Conservation (phyloP, 2,329 filamentous ascomycete species). For the Beauveria australis region DNA sequence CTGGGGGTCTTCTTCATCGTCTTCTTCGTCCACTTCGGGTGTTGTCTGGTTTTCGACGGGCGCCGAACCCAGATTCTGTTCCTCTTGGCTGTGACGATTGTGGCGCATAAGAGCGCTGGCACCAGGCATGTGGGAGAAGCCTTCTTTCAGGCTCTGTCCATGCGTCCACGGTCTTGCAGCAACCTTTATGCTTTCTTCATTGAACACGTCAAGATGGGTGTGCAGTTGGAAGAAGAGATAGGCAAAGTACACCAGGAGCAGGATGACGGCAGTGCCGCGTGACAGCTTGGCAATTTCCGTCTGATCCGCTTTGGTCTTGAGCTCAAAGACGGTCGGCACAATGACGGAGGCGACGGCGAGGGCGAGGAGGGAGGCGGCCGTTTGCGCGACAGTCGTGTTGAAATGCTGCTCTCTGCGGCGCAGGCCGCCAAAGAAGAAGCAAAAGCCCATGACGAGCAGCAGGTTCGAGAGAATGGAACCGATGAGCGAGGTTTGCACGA, state of each 20-base stretch:
- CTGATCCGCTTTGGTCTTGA: slow-evolving; percentile 32
- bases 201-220: slow-evolving; percentile 75
- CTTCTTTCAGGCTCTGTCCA: slow-evolving; percentile 29
- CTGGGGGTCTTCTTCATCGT: slow-evolving; percentile 67
- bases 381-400: slow-evolving; percentile 87
- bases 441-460: slow-evolving; percentile 82
- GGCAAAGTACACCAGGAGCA: slow-evolving; percentile 72
- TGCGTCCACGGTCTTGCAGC: slow-evolving; percentile 44
- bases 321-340: slow-evolving; percentile 79
- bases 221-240: slow-evolving; percentile 90
- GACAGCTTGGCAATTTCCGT: slow-evolving; percentile 55
- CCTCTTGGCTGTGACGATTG: slow-evolving; percentile 19
- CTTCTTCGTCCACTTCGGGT: slow-evolving; percentile 47
- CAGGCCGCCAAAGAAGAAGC: slow-evolving; percentile 80
- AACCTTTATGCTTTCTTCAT: slow-evolving; percentile 69
- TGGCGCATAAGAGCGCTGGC: slow-evolving; percentile 24
- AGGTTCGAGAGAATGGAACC: slow-evolving; percentile 89
- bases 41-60: slow-evolving; percentile 30
- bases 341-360: slow-evolving; percentile 75
- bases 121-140: slow-evolving; percentile 31
- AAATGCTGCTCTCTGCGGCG: slow-evolving; percentile 77
- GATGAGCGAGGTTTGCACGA: slow-evolving; percentile 88
- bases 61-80: slow-evolving; percentile 37
- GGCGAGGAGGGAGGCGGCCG: slow-evolving; percentile 71
- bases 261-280: slow-evolving; percentile 67